phyloP scores from a whole-genome alignment of 2,329 filamentous ascomycete species.

The Ceratocystis lukuohia region DNA sequence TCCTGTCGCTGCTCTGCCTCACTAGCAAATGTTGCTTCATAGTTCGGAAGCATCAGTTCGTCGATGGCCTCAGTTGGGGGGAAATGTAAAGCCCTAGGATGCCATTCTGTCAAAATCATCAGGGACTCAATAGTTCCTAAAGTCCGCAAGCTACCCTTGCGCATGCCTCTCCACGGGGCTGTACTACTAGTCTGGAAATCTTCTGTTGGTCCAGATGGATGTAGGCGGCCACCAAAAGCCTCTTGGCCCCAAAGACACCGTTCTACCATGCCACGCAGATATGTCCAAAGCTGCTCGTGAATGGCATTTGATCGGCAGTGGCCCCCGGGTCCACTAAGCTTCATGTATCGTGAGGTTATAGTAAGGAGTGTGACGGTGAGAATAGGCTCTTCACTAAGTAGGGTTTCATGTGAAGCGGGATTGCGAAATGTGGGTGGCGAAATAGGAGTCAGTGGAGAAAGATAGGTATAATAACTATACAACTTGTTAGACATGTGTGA shows the following conservation, averaged over 20 bases:
- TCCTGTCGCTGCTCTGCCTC: slow-evolving; percentile 26
- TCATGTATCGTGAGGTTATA: slow-evolving; percentile 76
- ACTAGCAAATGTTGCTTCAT: slow-evolving; percentile 36
- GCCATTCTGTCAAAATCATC: slow-evolving; percentile 92
- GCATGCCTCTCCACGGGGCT: slow-evolving; percentile 54
- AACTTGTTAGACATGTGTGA: neutral
- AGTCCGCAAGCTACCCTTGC: slow-evolving; percentile 70
- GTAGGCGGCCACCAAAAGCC: slow-evolving; percentile 52
- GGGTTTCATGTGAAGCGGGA: slow-evolving; percentile 61
- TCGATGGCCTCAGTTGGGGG: slow-evolving; percentile 65
- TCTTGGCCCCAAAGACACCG: slow-evolving; percentile 92
- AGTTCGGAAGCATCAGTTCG: slow-evolving; percentile 51
- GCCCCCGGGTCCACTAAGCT: slow-evolving; percentile 65
- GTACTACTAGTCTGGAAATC: slow-evolving; percentile 53
- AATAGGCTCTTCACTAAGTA: slow-evolving; percentile 85
- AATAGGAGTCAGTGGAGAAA: slow-evolving; percentile 86
- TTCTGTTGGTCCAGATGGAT: slow-evolving; percentile 38
- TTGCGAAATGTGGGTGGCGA: slow-evolving; percentile 81
- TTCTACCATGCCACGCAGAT: slow-evolving; percentile 88
- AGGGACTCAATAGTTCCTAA: slow-evolving; percentile 89
- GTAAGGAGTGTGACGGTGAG: slow-evolving; percentile 83
- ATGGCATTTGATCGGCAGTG: slow-evolving; percentile 78
- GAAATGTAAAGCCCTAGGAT: slow-evolving; percentile 86
- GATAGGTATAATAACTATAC: slow-evolving; percentile 69
- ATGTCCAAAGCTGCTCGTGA: slow-evolving; percentile 90